Percentiles rank a stretch among this genome's conserved stretches.
Conservation (phyloP, 2,329 filamentous ascomycete genomes). For the Nectriaceae sp. region DNA sequence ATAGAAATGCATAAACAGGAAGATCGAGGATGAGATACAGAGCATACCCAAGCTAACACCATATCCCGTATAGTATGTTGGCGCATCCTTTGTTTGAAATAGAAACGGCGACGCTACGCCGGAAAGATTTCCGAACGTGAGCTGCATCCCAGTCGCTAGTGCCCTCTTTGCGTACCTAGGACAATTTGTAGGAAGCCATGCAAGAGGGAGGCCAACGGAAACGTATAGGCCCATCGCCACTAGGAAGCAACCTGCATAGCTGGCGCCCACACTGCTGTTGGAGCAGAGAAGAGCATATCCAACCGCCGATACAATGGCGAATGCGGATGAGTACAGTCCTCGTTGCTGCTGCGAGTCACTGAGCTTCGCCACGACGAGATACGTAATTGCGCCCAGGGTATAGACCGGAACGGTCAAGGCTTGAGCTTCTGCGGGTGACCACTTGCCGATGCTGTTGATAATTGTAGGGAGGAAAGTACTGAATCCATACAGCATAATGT, state of each 20-base stretch:
- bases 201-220: conserved; percentile 6
- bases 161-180: conserved; percentile 12
- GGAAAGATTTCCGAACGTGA: conserved; percentile 9
- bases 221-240: conserved; percentile 9
- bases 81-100: conserved; percentile 9
- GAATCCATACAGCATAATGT: conserved; percentile 57
- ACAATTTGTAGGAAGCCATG: conserved; percentile 11
- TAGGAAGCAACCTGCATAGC: conserved; percentile 19
- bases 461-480: conserved; percentile 60
- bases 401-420: conserved; percentile 59
- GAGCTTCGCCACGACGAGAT: conserved; percentile 46
- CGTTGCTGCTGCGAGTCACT: conserved; percentile 60
- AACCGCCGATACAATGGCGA: conserved; percentile 54
- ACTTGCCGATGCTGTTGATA: conserved; percentile 49
- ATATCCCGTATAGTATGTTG: conserved; percentile 6
- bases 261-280: conserved; percentile 46
- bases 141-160: conserved; percentile 8
- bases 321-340: conserved; percentile 53
- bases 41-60: conserved; percentile 6
- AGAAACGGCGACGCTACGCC: conserved; percentile 11
- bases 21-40: conserved; percentile 4
- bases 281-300: conserved; percentile 61
- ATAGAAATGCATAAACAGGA: conserved; percentile 7
- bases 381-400: conserved; percentile 42
- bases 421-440: conserved; percentile 51